Evolutionary conservation across 129 eudicot genomes (phyloP), one percentile per base, ranked within the genome.

Genomic region (Helianthus tuberosus): DNA sequence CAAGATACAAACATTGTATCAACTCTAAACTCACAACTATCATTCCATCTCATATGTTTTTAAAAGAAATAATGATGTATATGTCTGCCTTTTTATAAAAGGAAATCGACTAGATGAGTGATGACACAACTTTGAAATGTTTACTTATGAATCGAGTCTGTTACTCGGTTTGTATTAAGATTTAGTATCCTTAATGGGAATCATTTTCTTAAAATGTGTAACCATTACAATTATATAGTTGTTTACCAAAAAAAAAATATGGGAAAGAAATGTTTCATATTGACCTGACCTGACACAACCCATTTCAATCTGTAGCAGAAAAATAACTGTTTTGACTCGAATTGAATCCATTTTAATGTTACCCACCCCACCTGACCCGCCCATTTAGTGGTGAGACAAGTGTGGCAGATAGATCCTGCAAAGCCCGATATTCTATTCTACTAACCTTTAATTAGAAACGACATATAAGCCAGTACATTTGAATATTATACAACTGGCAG

Each of bases 401-500:
- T 52, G 41, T 66, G 52, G 5, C 20, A 23, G 14, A 52, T 25
- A 15, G 66, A 68, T 57, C 68, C 63, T 74, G 43, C 20, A 50
- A 2, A 74, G 35, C 50, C 17, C 3, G 61, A 36, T 2, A 54
- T n/a, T 11, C 67, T 10, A 76, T 58, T 66, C 48, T 0, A 7
- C 68, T 76, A 57, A 76, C 81, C 81, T 68, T 35, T 57, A 44
- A 9, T 23, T 20, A 29, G 69, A 44, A 36, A 62, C 10, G 4
- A 46, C 62, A 47, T 41, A 50, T 38, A 32, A 38, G 81, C 71
- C 76, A 49, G 54, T 62, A 69, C 81, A 32, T 39, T 50, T 74
- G 9, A 49, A 17, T 59, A 58, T 29, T 58, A 60, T 74, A 64
- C 46, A 77, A 29, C 82, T 70, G 65, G 66, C 71, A 62, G 32